These are phyloP conservation scores for Stachybotrys echinatus DNA, from an alignment of 2,329 filamentous ascomycete genomes.

Conservation along the genomic window DNA sequence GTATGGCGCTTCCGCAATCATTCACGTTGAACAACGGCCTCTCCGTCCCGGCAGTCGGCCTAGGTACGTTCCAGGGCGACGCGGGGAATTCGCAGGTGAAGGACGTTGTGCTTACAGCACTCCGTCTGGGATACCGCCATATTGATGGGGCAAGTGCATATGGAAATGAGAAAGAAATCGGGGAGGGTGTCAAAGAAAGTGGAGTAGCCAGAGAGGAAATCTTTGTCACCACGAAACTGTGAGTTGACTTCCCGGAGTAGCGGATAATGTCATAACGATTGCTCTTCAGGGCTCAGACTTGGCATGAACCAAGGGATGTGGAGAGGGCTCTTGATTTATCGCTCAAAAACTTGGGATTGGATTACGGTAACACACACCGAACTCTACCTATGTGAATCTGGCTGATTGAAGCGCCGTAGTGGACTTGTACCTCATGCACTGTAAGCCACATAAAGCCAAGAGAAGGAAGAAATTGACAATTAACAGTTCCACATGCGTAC, in stretches of 20 bases:
- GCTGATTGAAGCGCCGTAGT: neutral
- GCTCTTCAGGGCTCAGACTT: neutral
- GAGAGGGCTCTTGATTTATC: neutral
- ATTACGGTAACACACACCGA: neutral
- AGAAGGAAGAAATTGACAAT: neutral
- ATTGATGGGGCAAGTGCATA: neutral
- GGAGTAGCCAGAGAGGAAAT: neutral
- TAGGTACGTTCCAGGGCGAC: neutral
- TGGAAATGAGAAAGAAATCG: neutral
- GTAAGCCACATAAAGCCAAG: neutral
- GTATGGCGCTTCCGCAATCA: neutral
- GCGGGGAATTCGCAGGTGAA: neutral
- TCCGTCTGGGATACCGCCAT: neutral
- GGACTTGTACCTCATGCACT: constrained; percentile 1
- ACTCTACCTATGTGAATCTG: neutral
- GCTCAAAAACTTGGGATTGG: neutral
- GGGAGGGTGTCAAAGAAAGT: neutral
- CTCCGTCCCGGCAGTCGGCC: neutral
- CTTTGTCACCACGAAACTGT: neutral
- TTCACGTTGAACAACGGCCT: neutral
- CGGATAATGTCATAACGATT: too few species aligned
- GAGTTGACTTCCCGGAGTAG: too few species aligned
- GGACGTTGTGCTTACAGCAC: neutral
- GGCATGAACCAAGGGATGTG: neutral
- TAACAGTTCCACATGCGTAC: neutral